Evolutionary conservation across 2,329 filamentous ascomycete species (phyloP), one percentile per base, ranked within the genome.

Genomic region (Ascochyta fabae): DNA sequence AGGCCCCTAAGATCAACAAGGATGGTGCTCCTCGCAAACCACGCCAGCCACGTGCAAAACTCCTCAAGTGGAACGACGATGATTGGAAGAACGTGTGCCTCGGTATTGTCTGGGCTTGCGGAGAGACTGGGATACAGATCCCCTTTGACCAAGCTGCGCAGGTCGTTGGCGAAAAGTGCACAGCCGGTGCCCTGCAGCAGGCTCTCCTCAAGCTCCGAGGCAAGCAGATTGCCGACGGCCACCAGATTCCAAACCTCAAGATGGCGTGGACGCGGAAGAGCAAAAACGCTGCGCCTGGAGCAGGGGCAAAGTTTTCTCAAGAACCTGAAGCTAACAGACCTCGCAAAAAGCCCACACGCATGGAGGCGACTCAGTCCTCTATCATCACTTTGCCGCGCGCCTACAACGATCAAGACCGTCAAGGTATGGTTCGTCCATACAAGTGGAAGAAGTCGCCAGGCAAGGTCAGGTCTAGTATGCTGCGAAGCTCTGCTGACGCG

Each of bases 171-270:
- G 43, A 57, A 19, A 58, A 41, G 15, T 69, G 66, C 38, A 69
- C 71, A 15, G 65, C 62, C 2, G 56, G 66, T 27, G 71, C 70
- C 13, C 47, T 75, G 19, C 70, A 75, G 45, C 72, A 75, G 53
- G 71, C 71, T 24, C 52, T 74, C 29, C 60, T 74, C 40, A 74
- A 75, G 60, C 51, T 72, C 9, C 63, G 66, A 10, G 24, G 39
- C 22, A 68, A 67, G 44, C 59, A 65, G 24, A 52, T 64, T 35
- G 60, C 53, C 13, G 64, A 64, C 23, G 68, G 70, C 24, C 40
- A 61, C 41, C 48, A 58, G 4, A 66, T 70, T 44, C 65, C 65
- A 8, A 31, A 42, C 31, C 56, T 69, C 56, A 63, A 44, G 35
- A 69, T 69, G 66, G 55, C 59, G 31, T 69, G 65, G 66, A 62